Evolutionary conservation across 2,329 filamentous ascomycete genomes (phyloP).

Genomic region (Alternaria ventricosa): DNA sequence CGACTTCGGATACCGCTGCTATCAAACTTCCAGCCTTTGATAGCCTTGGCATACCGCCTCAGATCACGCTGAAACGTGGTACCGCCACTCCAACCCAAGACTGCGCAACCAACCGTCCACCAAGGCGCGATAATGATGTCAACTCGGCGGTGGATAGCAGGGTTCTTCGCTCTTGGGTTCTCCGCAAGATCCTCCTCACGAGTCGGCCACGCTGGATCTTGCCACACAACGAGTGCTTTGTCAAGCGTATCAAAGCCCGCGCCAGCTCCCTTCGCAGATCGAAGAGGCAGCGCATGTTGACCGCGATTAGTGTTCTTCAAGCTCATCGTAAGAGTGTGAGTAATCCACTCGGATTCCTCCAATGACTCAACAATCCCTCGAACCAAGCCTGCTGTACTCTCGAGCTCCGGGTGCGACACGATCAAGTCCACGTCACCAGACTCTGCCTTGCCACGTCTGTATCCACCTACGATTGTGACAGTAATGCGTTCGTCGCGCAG

Average conservation of each 20-base stretch:
- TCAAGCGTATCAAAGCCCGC: slow-evolving; percentile 86
- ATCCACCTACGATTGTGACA: slow-evolving; percentile 76
- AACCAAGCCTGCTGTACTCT: slow-evolving; percentile 72
- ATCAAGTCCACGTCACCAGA: slow-evolving; percentile 88
- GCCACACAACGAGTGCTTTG: slow-evolving; percentile 93
- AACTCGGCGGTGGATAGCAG: slow-evolving; percentile 80
- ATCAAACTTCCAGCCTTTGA: slow-evolving; percentile 82
- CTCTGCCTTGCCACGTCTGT: slow-evolving; percentile 75
- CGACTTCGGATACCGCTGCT: slow-evolving; percentile 81
- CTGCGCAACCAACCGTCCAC: slow-evolving; percentile 85
- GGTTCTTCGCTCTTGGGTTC: slow-evolving; percentile 61
- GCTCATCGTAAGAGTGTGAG: slow-evolving; percentile 78
- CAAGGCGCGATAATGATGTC: slow-evolving; percentile 92
- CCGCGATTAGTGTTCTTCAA: slow-evolving; percentile 74
- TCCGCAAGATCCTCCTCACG: slow-evolving; percentile 45
- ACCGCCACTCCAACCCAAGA: slow-evolving; percentile 86
- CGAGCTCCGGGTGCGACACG: slow-evolving; percentile 76
- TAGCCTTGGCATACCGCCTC: slow-evolving; percentile 76
- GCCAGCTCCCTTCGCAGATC: slow-evolving; percentile 49
- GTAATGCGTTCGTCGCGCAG: slow-evolving; percentile 64
- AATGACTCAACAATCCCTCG: slow-evolving; percentile 73
- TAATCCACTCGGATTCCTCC: slow-evolving; percentile 74
- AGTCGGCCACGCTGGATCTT: slow-evolving; percentile 64
- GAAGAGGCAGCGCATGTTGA: slow-evolving; percentile 68
- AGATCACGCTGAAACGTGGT: slow-evolving; percentile 91